A percentile compares a stretch with the other conserved stretches of the same genome.
Conservation (phyloP, 2,329 filamentous ascomycete species). For the Davidsoniella virescens region DNA sequence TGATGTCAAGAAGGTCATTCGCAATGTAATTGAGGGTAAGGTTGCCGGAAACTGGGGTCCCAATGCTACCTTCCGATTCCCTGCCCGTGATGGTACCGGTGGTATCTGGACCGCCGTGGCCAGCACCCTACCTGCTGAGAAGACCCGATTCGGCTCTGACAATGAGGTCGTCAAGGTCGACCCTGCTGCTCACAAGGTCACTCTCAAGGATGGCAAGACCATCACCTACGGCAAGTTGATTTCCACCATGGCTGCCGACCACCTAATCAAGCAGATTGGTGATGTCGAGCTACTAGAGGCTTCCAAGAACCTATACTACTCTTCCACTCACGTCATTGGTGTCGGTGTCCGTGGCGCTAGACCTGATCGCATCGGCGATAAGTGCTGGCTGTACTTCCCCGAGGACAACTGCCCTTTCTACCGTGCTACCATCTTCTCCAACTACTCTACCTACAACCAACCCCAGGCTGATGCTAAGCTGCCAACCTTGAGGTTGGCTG, state of each 20-base stretch:
- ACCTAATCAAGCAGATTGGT: conserved; percentile 71
- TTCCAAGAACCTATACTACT: conserved; percentile 84
- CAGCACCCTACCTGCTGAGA: conserved; percentile 79
- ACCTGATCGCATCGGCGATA: conserved; percentile 93
- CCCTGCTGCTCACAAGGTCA: conserved; percentile 68
- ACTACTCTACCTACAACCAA: conserved; percentile 99
- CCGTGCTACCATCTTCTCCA: conserved; percentile 98
- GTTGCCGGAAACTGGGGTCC: conserved; percentile 95
- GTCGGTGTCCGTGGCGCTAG: conserved; percentile 83
- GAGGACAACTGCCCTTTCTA: conserved; percentile 99
- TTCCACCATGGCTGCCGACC: conserved; percentile 92
- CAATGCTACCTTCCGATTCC: conserved; percentile 97
- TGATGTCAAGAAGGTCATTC: conserved; percentile 82
- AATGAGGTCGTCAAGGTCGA: conserved; percentile 77
- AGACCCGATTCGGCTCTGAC: conserved; percentile 75
- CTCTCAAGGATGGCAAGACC: conserved; percentile 68
- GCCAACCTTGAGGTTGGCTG: conserved; percentile 66
- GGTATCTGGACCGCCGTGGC: conserved; percentile 98
- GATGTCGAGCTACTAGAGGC: conserved; percentile 57
- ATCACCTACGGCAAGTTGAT: conserved; percentile 85
- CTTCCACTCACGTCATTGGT: conserved; percentile 91
- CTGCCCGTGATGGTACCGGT: conserved; percentile 84
- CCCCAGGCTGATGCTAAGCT: conserved; percentile 69
- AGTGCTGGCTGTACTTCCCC: conserved; percentile 99
- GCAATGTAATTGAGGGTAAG: conserved; percentile 92